These are phyloP conservation scores for Colletotrichum costaricense DNA, from an alignment of 2,329 filamentous ascomycete genomes.

Conservation along the genomic window DNA sequence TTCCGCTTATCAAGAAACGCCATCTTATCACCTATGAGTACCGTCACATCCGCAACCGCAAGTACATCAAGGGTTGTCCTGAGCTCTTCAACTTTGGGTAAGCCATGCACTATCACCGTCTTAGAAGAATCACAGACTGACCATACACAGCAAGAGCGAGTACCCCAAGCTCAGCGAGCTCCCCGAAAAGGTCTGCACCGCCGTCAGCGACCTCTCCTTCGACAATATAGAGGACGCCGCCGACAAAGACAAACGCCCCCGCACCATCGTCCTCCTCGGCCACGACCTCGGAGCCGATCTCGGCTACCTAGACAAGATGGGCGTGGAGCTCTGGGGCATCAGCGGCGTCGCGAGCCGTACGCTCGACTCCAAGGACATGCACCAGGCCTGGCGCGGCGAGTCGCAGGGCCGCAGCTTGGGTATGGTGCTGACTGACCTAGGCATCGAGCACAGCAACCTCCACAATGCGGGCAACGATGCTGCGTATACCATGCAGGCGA, in stretches of 20 bases:
- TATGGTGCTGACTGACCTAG: slow-evolving; percentile 61
- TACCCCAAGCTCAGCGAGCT: slow-evolving; percentile 51
- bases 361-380: slow-evolving; percentile 80
- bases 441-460: slow-evolving; percentile 28
- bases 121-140: neutral
- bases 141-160: slow-evolving; percentile 51
- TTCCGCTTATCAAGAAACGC: slow-evolving; percentile 70
- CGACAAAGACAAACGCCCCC: slow-evolving; percentile 1
- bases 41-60: slow-evolving; percentile 70
- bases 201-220: slow-evolving; percentile 46
- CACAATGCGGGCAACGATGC: slow-evolving; percentile 38
- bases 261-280: slow-evolving; percentile 78
- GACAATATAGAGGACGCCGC: neutral
- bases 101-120: slow-evolving; percentile 36
- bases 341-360: slow-evolving; percentile 67
- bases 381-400: slow-evolving; percentile 70
- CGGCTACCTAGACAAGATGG: slow-evolving; percentile 61
- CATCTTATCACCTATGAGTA: slow-evolving; percentile 85
- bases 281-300: slow-evolving; percentile 77
- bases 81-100: slow-evolving; percentile 82
- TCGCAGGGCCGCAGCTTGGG: slow-evolving; percentile 66
- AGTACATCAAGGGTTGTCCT: slow-evolving; percentile 79
- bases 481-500: slow-evolving; percentile 36
- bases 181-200: slow-evolving; percentile 45
- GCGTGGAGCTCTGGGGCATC: slow-evolving; percentile 65